phyloP scores from a whole-genome alignment of 257 asterid species.

The Lantana camara region DNA sequence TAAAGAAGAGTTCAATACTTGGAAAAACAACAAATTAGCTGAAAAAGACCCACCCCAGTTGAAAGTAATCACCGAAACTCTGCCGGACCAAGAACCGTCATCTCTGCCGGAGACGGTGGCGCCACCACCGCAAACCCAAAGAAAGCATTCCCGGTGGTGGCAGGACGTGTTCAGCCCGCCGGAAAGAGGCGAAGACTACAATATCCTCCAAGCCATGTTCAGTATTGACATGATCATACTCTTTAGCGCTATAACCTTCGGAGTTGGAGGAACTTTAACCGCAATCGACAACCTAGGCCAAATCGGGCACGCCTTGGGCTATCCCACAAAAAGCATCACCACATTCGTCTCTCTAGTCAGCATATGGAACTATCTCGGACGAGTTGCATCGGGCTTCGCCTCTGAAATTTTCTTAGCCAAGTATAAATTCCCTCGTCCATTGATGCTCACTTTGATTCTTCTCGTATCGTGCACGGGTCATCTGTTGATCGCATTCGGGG shows the following conservation, averaged over 20 bases:
- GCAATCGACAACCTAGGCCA: constrained; percentile 62
- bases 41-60: neutral
- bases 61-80: constrained; percentile 11
- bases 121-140: neutral
- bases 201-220: constrained; percentile 53
- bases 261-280: constrained; percentile 56
- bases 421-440: constrained; percentile 57
- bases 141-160: constrained; percentile 36
- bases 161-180: constrained; percentile 42
- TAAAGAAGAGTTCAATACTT: constrained; percentile 33
- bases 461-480: constrained; percentile 53
- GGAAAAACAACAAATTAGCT: constrained; percentile 15
- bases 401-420: constrained; percentile 46
- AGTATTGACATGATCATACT: constrained; percentile 60
- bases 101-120: neutral
- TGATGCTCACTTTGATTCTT: constrained; percentile 44
- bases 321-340: constrained; percentile 46
- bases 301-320: constrained; percentile 47
- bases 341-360: constrained; percentile 60
- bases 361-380: constrained; percentile 62
- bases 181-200: constrained; percentile 59
- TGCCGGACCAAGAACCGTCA: constrained; percentile 4
- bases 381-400: constrained; percentile 48
- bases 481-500: constrained; percentile 54
- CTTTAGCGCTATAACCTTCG: constrained; percentile 46